Evolutionary conservation across 2,329 filamentous ascomycete genomes (phyloP).

Genomic region (Exophiala bonariae): DNA sequence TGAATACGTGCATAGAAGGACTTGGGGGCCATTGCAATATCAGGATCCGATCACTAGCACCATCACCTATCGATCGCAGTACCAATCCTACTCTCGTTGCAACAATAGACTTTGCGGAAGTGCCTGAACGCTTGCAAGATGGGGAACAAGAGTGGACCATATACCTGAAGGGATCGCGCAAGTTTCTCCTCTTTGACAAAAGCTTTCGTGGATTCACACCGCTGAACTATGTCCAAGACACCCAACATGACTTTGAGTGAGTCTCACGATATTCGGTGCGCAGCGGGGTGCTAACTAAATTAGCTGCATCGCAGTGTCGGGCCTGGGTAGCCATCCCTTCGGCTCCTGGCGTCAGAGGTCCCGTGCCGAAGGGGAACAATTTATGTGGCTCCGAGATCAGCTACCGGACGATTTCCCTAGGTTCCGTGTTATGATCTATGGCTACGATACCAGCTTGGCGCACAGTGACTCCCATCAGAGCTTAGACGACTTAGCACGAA

Average conservation of each 20-base stretch:
- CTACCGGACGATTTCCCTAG: constrained; percentile 12
- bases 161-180: neutral
- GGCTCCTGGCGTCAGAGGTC: constrained; percentile 18
- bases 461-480: constrained; percentile 9
- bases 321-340: constrained; percentile 25
- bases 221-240: constrained; percentile 2
- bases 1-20: neutral
- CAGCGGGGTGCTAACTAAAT: neutral
- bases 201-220: constrained; percentile 9
- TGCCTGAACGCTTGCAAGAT: neutral
- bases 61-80: constrained; percentile 3
- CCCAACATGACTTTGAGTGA: constrained; percentile 8
- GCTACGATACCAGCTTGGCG: constrained; percentile 16
- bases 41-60: constrained; percentile 1
- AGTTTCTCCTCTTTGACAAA: constrained; percentile 7
- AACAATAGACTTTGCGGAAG: neutral
- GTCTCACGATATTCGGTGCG: neutral
- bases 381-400: constrained; percentile 25
- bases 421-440: constrained; percentile 20
- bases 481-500: constrained; percentile 5
- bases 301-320: constrained; percentile 22
- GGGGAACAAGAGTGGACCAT: constrained; percentile 1
- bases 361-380: constrained; percentile 1
- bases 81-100: constrained; percentile 1
- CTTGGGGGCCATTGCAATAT: constrained; percentile 1